Evolutionary conservation across 2,329 filamentous ascomycete species (phyloP).

Genomic region (Talaromyces rugulosus): DNA sequence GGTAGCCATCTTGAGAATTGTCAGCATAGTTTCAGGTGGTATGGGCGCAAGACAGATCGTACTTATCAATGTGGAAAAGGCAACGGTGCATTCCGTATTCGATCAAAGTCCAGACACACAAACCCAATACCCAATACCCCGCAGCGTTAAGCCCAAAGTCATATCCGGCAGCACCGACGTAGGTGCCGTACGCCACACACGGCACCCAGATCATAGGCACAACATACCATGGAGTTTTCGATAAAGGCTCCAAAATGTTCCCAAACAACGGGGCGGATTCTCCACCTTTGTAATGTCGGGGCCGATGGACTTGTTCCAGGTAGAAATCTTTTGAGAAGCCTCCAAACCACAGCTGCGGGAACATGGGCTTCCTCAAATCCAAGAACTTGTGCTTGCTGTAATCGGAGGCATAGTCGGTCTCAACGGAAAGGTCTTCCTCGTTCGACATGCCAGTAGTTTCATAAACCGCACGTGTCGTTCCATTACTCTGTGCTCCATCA

Average conservation of each 20-base stretch:
- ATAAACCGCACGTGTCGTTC: slow-evolving; percentile 35
- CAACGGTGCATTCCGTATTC: slow-evolving; percentile 88
- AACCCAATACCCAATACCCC: slow-evolving; percentile 64
- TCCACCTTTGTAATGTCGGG: slow-evolving; percentile 91
- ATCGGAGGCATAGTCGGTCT: slow-evolving; percentile 72
- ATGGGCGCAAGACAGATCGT: slow-evolving; percentile 39
- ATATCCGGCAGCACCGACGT: slow-evolving; percentile 61
- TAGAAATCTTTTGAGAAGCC: slow-evolving; percentile 96
- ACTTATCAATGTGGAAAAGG: slow-evolving; percentile 91
- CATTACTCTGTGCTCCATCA: slow-evolving; percentile 44
- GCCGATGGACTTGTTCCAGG: slow-evolving; percentile 90
- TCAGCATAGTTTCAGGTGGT: slow-evolving; percentile 7
- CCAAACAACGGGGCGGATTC: slow-evolving; percentile 91
- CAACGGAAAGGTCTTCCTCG: slow-evolving; percentile 78
- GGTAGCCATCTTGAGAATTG: slow-evolving; percentile 66
- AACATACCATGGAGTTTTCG: slow-evolving; percentile 90
- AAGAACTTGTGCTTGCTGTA: slow-evolving; percentile 92
- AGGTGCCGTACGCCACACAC: slow-evolving; percentile 68
- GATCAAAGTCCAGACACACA: slow-evolving; percentile 80
- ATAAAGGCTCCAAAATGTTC: slow-evolving; percentile 97
- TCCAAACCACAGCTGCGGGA: slow-evolving; percentile 82
- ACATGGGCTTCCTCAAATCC: slow-evolving; percentile 76
- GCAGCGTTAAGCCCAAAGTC: slow-evolving; percentile 45
- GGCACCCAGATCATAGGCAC: slow-evolving; percentile 83
- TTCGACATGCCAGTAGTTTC: slow-evolving; percentile 77